A percentile compares a stretch with the other conserved stretches of the same genome.
Conservation (phyloP, 2,329 filamentous ascomycete species). For the Calonectria henricotiae region DNA sequence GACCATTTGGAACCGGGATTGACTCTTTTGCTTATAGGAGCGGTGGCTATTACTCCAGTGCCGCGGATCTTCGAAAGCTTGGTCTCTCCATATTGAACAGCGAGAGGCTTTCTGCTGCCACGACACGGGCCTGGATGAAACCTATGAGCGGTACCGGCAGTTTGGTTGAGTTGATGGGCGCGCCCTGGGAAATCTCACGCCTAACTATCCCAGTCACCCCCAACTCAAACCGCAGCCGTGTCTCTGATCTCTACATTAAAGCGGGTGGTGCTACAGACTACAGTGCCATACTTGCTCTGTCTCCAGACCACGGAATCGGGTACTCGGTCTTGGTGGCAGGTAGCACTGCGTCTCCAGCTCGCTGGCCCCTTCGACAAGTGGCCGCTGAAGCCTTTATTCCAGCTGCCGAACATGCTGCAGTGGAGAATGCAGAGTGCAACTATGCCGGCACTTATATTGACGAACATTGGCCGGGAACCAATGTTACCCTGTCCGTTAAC, state of each 20-base stretch:
- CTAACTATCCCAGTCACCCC: constrained; percentile 51
- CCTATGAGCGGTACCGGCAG: constrained; percentile 59
- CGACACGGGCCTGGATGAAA: constrained; percentile 61
- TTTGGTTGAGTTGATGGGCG: constrained; percentile 58
- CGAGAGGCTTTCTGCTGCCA: neutral
- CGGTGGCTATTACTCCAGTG: constrained; percentile 2
- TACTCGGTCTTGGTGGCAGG: constrained; percentile 41
- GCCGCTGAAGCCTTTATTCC: constrained; percentile 33
- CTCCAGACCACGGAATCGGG: constrained; percentile 62
- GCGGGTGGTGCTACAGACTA: constrained; percentile 60
- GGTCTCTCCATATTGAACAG: constrained; percentile 16
- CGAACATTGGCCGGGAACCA: neutral
- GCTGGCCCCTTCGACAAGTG: constrained; percentile 26
- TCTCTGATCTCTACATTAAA: constrained; percentile 65
- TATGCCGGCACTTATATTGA: constrained; percentile 37
- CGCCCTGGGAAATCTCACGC: constrained; percentile 62
- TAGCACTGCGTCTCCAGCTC: neutral
- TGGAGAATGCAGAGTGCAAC: constrained; percentile 33
- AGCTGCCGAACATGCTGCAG: constrained; percentile 32
- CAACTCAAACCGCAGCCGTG: constrained; percentile 53
- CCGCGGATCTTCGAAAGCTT: neutral
- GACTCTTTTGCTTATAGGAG: neutral
- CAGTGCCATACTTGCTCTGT: constrained; percentile 57
- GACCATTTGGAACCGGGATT: neutral
- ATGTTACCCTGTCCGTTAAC: neutral